Evolutionary conservation across 139 green algal species (phyloP).

Genomic region (Asterochloris sp.): DNA sequence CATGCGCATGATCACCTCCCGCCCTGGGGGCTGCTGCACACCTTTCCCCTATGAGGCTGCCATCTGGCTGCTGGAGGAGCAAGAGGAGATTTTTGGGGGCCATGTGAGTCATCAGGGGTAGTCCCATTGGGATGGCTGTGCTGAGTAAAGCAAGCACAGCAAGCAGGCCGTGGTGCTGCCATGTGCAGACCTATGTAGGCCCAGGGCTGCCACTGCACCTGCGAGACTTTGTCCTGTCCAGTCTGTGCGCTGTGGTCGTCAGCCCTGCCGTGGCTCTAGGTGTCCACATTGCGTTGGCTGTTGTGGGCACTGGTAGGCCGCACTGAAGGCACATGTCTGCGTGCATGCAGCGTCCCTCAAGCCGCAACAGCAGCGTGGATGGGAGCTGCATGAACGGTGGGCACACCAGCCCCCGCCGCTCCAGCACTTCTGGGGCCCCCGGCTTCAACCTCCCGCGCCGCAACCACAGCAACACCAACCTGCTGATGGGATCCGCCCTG

Average conservation of each 20-base stretch:
- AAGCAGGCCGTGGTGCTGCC: too few relatives aligned
- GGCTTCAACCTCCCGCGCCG: slow-evolving; percentile 2
- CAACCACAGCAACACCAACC: slow-evolving; percentile 2
- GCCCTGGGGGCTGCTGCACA: slow-evolving; percentile 42
- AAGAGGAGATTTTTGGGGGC: slow-evolving; percentile 58
- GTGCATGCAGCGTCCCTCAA: too few relatives aligned
- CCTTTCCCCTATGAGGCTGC: slow-evolving; percentile 68
- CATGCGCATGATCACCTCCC: slow-evolving; percentile 30
- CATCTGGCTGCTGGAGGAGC: slow-evolving; percentile 70
- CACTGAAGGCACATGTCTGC: too few relatives aligned
- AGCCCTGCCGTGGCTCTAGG: too few relatives aligned
- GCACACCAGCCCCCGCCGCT: neutral
- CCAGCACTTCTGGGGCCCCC: neutral
- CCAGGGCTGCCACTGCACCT: too few relatives aligned
- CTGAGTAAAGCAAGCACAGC: neutral
- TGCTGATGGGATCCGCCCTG: neutral
- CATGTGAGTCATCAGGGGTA: slow-evolving; percentile 13
- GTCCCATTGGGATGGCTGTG: neutral
- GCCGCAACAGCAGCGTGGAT: too few relatives aligned
- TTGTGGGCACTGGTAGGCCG: too few relatives aligned
- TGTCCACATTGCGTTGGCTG: too few relatives aligned
- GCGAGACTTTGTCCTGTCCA: too few relatives aligned
- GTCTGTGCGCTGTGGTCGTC: too few relatives aligned
- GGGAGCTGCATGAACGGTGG: too few relatives aligned
- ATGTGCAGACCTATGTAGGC: too few relatives aligned